These are phyloP conservation scores for Pancytospora philotis DNA, from an alignment of 371 early-diverging fungal genomes.

Conservation along the genomic window DNA sequence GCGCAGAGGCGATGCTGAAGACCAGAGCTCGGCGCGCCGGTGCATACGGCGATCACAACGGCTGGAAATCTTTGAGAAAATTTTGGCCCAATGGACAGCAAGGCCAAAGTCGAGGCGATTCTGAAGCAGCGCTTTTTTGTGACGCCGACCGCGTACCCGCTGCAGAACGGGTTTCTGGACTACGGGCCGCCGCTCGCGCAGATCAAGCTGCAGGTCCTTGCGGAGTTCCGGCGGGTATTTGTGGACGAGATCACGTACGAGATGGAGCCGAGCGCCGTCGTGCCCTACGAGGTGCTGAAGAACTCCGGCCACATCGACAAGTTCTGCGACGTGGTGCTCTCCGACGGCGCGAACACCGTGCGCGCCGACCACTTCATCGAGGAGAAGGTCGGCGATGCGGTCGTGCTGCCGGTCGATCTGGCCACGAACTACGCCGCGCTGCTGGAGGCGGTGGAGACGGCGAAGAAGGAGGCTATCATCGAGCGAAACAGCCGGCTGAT, in stretches of 20 bases:
- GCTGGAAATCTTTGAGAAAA: slow-evolving; percentile 12
- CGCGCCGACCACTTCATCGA: slow-evolving; percentile 89
- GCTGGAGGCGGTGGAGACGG: slow-evolving; percentile 62
- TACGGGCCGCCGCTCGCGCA: slow-evolving; percentile 90
- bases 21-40: too few species aligned
- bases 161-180: slow-evolving; percentile 76
- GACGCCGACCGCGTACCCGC: slow-evolving; percentile 52
- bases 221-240: slow-evolving; percentile 84
- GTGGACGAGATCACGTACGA: slow-evolving; percentile 97
- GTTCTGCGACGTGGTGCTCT: slow-evolving; percentile 92
- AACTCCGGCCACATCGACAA: slow-evolving; percentile 98
- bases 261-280: slow-evolving; percentile 88
- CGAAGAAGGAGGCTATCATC: slow-evolving; percentile 7
- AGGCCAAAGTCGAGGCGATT: slow-evolving; percentile 46
- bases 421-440: slow-evolving; percentile 63
- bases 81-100: slow-evolving; percentile 23
- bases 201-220: slow-evolving; percentile 81
- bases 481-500: neutral
- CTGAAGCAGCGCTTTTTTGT: slow-evolving; percentile 55
- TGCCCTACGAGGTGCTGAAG: slow-evolving; percentile 88
- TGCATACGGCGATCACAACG: too few species aligned
- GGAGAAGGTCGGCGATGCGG: slow-evolving; percentile 4
- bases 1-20: too few species aligned
- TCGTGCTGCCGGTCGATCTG: neutral
- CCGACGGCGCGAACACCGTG: slow-evolving; percentile 78